phyloP scores from a whole-genome alignment of 129 eudicot genomes.

The Glebionis coronaria region DNA sequence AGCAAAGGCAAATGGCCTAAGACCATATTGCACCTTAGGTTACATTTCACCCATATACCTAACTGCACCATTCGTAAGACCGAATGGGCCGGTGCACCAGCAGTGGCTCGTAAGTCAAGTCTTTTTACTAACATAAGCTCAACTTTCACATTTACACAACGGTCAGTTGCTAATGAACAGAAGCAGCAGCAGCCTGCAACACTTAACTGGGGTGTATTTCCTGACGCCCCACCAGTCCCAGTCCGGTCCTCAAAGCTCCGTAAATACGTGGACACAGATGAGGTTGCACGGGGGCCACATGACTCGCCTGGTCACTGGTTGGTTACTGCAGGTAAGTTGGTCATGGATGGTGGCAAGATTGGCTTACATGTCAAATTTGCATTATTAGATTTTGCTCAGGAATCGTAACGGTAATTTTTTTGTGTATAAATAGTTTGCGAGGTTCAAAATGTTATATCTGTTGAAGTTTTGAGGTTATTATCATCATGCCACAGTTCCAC shows the following conservation, averaged over 20 bases:
- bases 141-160: conserved; percentile 60
- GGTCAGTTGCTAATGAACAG: too few relatives aligned
- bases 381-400: too few relatives aligned
- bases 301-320: conserved; percentile 91
- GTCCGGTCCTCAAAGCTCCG: too few relatives aligned
- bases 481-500: too few relatives aligned
- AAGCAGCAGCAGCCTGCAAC: conserved; percentile 52
- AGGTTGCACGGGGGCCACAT: conserved; percentile 68
- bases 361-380: conserved; percentile 80
- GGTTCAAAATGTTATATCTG: neutral
- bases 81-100: conserved; percentile 72
- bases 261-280: conserved; percentile 56
- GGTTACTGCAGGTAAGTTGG: too few relatives aligned
- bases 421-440: neutral
- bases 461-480: too few relatives aligned
- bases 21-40: conserved; percentile 66
- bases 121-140: conserved; percentile 62
- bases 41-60: conserved; percentile 70
- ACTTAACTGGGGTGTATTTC: conserved; percentile 70
- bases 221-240: too few relatives aligned
- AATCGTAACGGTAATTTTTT: neutral
- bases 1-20: conserved; percentile 84
- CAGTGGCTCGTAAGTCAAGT: conserved; percentile 51
- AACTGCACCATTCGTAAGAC: conserved; percentile 67
- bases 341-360: conserved; percentile 67